Evolutionary conservation across 106 monocot genomes (phyloP), one percentile per base, ranked within the genome.

Genomic region (Hemerocallis citrina): DNA sequence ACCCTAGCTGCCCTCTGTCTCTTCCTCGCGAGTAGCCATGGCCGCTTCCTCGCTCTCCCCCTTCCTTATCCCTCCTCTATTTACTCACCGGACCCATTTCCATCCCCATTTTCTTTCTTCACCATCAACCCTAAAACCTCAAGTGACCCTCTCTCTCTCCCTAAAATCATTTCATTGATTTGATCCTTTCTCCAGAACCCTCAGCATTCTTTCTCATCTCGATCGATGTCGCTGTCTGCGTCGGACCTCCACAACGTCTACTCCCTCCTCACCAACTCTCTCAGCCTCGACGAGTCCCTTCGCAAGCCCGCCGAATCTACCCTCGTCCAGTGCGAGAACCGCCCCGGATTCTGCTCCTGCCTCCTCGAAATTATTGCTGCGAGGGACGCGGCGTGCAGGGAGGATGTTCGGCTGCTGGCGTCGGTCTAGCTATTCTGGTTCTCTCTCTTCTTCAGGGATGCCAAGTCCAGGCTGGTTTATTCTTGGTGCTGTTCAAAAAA

Each of bases 281-380:
- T 98, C 29, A 88, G 84, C 79, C 32, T 76, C 52, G 96, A 98
- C 29, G 67, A 66, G 36, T 59, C 88, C 20, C 38, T 74, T 11
- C 87, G 91, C 28, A 79, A 75, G 42, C 91, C 84, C 23, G 91
- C 96, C 1, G 96, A 98, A 69, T 60, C 81, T 25, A 52, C 84
- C 22, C 96, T 98, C 62, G 36, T 85, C 0, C 91, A 98, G 77
- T 87, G 91, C 84, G 96, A 91, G 71, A 77, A 65, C 78, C 91
- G 91, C 37, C 87, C 91, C 6, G 96, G 96, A 45, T 98, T 98
- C 71, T 98, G 91, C 81, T 98, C 96, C 11, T 98, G 96, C 64
- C 91, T 98, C 24, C 77, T 98, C n/a, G 96, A 98, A 63, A 80
- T 98, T 15, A 82, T 91, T 19, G 78, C 79, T n/a, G 74, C 80